Percentiles rank a stretch among this genome's conserved stretches.
Evolutionary conservation across 331 rosid species (phyloP).

Genomic region (Cydonia oblonga): DNA sequence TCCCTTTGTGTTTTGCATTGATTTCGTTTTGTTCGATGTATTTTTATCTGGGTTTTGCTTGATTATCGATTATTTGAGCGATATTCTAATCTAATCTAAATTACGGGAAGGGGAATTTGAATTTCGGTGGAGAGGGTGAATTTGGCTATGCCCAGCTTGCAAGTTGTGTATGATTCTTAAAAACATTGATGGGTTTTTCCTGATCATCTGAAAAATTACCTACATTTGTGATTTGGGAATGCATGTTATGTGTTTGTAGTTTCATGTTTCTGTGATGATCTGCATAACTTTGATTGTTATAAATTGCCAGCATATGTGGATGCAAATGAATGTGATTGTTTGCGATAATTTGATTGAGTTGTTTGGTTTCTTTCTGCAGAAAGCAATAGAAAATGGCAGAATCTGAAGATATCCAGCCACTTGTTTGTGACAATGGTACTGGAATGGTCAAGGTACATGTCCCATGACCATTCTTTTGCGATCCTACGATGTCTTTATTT

Average conservation of each 20-base stretch:
- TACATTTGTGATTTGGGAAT: neutral
- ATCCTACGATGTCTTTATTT: neutral
- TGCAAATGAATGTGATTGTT: conserved; percentile 2
- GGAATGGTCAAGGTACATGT: conserved; percentile 92
- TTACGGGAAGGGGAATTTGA: neutral
- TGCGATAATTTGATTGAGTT: neutral
- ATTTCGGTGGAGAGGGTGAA: too few species aligned
- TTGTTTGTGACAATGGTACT: conserved; percentile 88
- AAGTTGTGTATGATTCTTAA: neutral
- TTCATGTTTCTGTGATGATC: neutral
- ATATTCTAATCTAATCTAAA: neutral
- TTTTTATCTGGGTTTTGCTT: neutral
- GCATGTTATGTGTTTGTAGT: neutral
- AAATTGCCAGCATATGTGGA: neutral
- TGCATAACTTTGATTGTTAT: neutral
- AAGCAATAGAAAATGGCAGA: conserved; percentile 58
- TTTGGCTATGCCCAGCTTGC: too few species aligned
- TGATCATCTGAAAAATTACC: neutral
- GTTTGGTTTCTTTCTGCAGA: conserved; percentile 11
- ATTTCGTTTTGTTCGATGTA: neutral
- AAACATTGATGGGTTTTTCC: neutral
- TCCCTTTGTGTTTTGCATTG: neutral
- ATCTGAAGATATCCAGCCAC: conserved; percentile 85
- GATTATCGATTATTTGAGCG: neutral
- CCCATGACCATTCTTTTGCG: neutral